A percentile compares a stretch with the other conserved stretches of the same genome.
These are phyloP conservation scores for Teunomyces gatunensis DNA, from an alignment of 805 yeast species.

Conservation along the genomic window DNA sequence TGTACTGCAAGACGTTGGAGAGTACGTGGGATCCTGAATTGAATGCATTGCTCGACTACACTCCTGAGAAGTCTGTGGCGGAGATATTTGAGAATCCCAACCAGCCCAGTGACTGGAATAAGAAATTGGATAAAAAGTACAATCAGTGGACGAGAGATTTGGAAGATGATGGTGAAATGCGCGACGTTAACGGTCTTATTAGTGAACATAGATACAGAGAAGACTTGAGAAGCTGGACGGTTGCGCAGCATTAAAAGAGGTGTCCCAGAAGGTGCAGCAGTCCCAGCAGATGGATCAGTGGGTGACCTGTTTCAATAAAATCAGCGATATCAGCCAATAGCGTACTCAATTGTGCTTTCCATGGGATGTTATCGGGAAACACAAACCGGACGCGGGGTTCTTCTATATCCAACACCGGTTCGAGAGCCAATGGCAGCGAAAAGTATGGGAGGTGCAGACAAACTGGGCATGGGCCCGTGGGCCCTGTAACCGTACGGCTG, in stretches of 20 bases:
- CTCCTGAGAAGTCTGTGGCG: constrained; percentile 69
- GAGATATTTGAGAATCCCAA: constrained; percentile 73
- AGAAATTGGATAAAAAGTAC: constrained; percentile 11
- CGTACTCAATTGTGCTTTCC: constrained; percentile 1
- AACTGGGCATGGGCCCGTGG: background rate
- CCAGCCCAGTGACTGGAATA: constrained; percentile 12
- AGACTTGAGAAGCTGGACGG: constrained; percentile 44
- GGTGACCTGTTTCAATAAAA: constrained; percentile 1
- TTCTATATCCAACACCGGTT: background rate
- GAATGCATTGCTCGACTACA: constrained; percentile 45
- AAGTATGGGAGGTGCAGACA: constrained; percentile 10
- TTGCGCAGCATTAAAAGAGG: constrained; percentile 7
- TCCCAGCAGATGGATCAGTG: background rate
- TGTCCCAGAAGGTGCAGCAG: no score
- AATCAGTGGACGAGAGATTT: constrained; percentile 10
- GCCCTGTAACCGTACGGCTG: background rate
- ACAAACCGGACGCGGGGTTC: background rate
- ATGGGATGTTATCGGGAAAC: background rate
- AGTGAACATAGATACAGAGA: constrained; percentile 35
- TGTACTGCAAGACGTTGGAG: constrained; percentile 55
- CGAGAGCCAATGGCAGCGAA: constrained; percentile 6
- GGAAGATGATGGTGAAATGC: constrained; percentile 15
- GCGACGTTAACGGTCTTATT: constrained; percentile 37
- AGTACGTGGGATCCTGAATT: constrained; percentile 59
- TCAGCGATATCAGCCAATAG: constrained; percentile 4